These are phyloP conservation scores for Talaromyces sp. DNA, from an alignment of 2,329 filamentous ascomycete species.

Conservation along the genomic window DNA sequence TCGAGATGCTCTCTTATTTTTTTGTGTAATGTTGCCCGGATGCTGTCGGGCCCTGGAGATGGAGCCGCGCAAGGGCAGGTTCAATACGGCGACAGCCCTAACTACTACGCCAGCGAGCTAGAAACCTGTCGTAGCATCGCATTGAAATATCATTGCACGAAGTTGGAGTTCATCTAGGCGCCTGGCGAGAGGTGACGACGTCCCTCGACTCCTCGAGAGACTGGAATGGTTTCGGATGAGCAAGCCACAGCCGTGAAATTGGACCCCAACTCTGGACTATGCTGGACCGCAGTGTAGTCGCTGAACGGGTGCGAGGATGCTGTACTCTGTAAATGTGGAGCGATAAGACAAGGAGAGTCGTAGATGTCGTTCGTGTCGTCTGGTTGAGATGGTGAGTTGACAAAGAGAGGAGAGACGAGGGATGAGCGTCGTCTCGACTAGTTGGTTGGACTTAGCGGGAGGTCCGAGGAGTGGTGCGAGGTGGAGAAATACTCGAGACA, in stretches of 20 bases:
- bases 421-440: not conserved
- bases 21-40: not conserved
- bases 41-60: not conserved
- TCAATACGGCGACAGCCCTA: conserved; percentile 9
- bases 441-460: not conserved
- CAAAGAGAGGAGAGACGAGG: not conserved
- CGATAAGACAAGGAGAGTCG: not conserved
- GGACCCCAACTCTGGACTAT: conserved; percentile 13
- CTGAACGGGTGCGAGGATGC: not conserved
- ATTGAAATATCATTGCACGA: conserved; percentile 12
- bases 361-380: not conserved
- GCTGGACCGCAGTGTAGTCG: not conserved
- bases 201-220: conserved; percentile 3
- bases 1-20: not conserved
- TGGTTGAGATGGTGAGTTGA: not conserved
- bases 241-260: conserved; percentile 14
- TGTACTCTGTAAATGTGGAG: not conserved
- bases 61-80: not conserved
- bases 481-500: not conserved
- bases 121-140: conserved; percentile 9
- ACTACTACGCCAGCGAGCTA: conserved; percentile 13
- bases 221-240: conserved; percentile 3
- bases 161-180: conserved; percentile 4
- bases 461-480: not conserved
- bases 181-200: not conserved